Conservation (phyloP, 2,329 filamentous ascomycete species). For the Didymella arachidicola region DNA sequence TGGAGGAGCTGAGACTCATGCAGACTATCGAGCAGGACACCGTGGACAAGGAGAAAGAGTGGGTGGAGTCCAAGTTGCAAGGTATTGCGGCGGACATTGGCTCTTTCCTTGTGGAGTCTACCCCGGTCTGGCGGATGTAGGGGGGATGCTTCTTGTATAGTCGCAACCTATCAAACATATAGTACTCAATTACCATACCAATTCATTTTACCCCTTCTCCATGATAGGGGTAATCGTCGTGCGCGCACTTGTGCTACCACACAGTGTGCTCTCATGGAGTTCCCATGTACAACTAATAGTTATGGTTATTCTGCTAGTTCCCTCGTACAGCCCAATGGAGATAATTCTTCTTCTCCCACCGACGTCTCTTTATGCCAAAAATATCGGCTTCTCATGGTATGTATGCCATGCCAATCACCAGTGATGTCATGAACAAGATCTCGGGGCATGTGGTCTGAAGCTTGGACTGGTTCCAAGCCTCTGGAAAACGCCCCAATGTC, state of each 20-base stretch:
- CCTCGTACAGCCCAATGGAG: too few species aligned
- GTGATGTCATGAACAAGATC: too few species aligned
- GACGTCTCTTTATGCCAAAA: too few species aligned
- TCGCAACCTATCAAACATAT: background rate
- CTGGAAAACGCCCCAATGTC: too few species aligned
- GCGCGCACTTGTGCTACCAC: background rate
- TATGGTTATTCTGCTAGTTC: too few species aligned
- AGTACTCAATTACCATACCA: background rate
- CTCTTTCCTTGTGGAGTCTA: slow-evolving; percentile 22
- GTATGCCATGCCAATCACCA: too few species aligned
- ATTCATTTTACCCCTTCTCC: too few species aligned
- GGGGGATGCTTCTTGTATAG: background rate
- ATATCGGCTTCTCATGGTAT: too few species aligned
- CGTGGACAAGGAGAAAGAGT: slow-evolving; percentile 44
- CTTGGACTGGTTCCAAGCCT: too few species aligned
- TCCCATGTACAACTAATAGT: background rate
- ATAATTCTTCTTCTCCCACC: too few species aligned
- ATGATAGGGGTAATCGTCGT: background rate
- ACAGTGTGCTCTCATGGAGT: background rate
- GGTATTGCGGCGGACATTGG: slow-evolving; percentile 38
- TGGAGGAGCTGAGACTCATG: slow-evolving; percentile 47
- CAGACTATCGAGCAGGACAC: slow-evolving; percentile 43
- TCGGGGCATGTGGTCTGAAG: too few species aligned
- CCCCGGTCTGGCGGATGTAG: slow-evolving; percentile 39
- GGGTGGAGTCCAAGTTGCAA: slow-evolving; percentile 46